A percentile compares a stretch with the other conserved stretches of the same genome.
These are phyloP conservation scores for Aspergillus amoenus DNA, from an alignment of 2,329 filamentous ascomycete species.

Conservation along the genomic window DNA sequence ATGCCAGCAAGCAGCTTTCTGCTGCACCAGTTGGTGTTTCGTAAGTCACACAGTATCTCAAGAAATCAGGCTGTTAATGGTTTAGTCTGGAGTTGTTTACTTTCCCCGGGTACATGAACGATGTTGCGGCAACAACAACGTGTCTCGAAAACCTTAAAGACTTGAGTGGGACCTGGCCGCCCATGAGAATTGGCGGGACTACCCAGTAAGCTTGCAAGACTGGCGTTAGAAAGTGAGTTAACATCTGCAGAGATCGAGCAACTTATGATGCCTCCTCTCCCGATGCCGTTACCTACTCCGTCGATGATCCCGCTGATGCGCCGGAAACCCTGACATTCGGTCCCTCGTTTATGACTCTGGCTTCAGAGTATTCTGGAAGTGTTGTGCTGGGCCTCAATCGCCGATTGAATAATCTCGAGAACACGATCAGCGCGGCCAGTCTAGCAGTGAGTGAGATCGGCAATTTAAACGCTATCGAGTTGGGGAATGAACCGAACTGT, in stretches of 20 bases:
- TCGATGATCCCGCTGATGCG: slow-evolving; percentile 49
- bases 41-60: too few species aligned
- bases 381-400: slow-evolving; percentile 56
- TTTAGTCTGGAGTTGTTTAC: slow-evolving; percentile 55
- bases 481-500: slow-evolving; percentile 61
- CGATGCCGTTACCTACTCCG: slow-evolving; percentile 53
- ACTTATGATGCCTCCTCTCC: slow-evolving; percentile 49
- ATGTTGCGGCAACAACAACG: slow-evolving; percentile 51
- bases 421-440: slow-evolving; percentile 55
- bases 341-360: slow-evolving; percentile 52
- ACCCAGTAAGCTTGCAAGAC: slow-evolving; percentile 52
- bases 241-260: slow-evolving; percentile 49
- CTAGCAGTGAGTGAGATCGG: slow-evolving; percentile 45
- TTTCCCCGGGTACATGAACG: slow-evolving; percentile 55
- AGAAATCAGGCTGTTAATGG: too few species aligned
- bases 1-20: slow-evolving; percentile 33
- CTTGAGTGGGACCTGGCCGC: slow-evolving; percentile 53
- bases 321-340: slow-evolving; percentile 54
- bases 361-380: slow-evolving; percentile 49
- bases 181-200: slow-evolving; percentile 59
- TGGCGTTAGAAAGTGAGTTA: too few species aligned
- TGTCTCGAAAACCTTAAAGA: slow-evolving; percentile 55
- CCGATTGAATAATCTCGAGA: slow-evolving; percentile 52
- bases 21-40: slow-evolving; percentile 49
- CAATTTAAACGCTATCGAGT: slow-evolving; percentile 55